Conservation (phyloP, 148 eudicot genomes). For the Vaccinium vitisidaea region DNA sequence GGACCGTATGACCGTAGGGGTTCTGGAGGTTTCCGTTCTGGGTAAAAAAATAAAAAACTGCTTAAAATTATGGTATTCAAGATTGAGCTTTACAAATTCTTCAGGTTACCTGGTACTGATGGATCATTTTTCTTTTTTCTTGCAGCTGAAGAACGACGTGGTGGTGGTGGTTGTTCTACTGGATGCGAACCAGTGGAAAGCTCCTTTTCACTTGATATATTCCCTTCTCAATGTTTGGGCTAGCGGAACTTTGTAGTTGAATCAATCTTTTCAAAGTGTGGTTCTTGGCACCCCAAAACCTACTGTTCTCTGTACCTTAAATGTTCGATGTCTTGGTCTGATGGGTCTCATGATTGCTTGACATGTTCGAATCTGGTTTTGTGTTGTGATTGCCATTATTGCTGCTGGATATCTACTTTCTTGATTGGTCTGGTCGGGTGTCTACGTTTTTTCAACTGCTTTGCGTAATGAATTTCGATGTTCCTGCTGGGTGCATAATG, state of each 20-base stretch:
- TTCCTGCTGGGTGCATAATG: conserved; percentile 37
- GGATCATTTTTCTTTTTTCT: conserved; percentile 8
- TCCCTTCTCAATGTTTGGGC: conserved; percentile 18
- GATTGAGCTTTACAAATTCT: not conserved
- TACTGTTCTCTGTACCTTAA: conserved; percentile 39
- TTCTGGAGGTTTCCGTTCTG: conserved; percentile 50
- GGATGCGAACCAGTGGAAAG: conserved; percentile 12
- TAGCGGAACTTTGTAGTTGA: conserved; percentile 27
- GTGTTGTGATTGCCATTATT: conserved; percentile 49
- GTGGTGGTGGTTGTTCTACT: conserved; percentile 17
- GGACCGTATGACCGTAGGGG: conserved; percentile 85
- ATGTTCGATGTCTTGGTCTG: conserved; percentile 51
- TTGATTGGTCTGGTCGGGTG: conserved; percentile 24
- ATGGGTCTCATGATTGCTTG: conserved; percentile 56
- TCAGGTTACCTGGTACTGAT: not conserved
- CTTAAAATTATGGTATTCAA: conserved; percentile 7
- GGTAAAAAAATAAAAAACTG: conserved; percentile 13
- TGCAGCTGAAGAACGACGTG: conserved; percentile 47
- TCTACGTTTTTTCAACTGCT: not conserved
- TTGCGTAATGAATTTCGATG: conserved; percentile 18
- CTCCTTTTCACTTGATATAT: conserved; percentile 6
- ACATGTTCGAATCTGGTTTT: conserved; percentile 40
- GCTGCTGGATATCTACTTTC: conserved; percentile 43
- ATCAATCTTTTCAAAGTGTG: conserved; percentile 41
- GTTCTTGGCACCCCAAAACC: conserved; percentile 46